phyloP scores from a whole-genome alignment of 768 basidiomycete species.

The Chalciporus pseudorubinellus region DNA sequence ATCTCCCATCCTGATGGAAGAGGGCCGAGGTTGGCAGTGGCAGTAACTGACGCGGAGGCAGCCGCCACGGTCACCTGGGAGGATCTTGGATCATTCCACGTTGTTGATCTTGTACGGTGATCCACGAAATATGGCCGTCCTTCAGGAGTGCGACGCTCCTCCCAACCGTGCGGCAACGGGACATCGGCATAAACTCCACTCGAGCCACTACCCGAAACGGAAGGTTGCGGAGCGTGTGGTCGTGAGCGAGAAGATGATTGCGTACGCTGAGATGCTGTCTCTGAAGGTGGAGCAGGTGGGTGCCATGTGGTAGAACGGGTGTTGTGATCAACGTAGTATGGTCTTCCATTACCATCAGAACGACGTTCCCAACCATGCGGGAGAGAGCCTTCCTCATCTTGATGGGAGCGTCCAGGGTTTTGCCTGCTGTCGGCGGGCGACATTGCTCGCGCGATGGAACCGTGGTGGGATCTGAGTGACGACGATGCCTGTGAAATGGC shows the following conservation, averaged over 20 bases:
- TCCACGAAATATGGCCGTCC: constrained; percentile 76
- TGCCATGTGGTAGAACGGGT: constrained; percentile 81
- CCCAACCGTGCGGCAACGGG: constrained; percentile 87
- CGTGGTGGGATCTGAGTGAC: constrained; percentile 14
- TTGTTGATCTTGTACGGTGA: constrained; percentile 82
- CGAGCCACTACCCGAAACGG: constrained; percentile 25
- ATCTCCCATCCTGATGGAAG: constrained; percentile 95
- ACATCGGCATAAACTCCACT: constrained; percentile 49
- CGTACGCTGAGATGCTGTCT: constrained; percentile 19
- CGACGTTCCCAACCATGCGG: constrained; percentile 86
- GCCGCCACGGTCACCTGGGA: constrained; percentile 47
- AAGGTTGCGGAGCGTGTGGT: constrained; percentile 26
- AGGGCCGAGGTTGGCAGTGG: constrained; percentile 68
- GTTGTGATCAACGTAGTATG: constrained; percentile 88
- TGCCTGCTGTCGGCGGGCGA: constrained; percentile 2
- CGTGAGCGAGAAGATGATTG: constrained; percentile 14
- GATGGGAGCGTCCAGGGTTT: constrained; percentile 30
- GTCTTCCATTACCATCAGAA: constrained; percentile 57
- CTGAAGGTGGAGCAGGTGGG: constrained; percentile 38
- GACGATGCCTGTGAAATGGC: constrained; percentile 9
- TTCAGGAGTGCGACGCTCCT: constrained; percentile 87
- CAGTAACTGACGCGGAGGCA: constrained; percentile 40
- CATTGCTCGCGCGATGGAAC: constrained; percentile 5
- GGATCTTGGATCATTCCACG: constrained; percentile 84
- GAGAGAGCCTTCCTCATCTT: constrained; percentile 62